Base-by-base conservation (phyloP, 139 green algal species). In the Picochlorum sp. region DNA sequence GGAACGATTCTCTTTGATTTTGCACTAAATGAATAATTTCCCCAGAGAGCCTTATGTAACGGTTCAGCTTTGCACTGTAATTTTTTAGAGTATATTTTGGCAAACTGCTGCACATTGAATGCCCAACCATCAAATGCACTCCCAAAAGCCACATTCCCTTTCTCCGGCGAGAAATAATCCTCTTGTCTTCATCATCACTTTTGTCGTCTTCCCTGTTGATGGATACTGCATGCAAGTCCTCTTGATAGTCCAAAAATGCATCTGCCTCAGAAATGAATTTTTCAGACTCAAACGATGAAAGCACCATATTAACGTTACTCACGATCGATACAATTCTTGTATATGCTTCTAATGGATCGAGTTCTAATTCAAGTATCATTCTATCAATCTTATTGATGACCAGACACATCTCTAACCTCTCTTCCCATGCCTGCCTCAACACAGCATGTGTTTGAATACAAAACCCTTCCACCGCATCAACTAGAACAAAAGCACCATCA, bases 361-460 rank as follows among this genome's bases (percentile, higher is more conserved):
- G 62, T 18, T 70, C 41, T 57, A 98, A 76, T 83, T 97, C 92
- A 49, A 85, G 54, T 24, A 95, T 87, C 9, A 99, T 84, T 6
- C 94, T 79, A 77, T 99, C 94, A 15, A 99, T 38, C 78, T 99
- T 99, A 84, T 98, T 99, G 69, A 99, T 81, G 11, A 99, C 81
- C 56, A 99, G 79, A 68, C 77, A 87, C 28, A 88, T 79, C 24
- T 70, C 50, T 11, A 98, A 75, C 76, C 18, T 41, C 41, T 70
- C 49, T 49, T 61, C 62, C 45, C 62, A 69, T 14, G 45, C 62
- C 34, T 98, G 93, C 21, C 90, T 70, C 52, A 96, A 84, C 70
- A 98, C 92, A 3, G 94, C 94, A 73, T 96, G 94, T 37, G 94
- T 99, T 79, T 99, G 94, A 41, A 99, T 94, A 84, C 94, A 96